Evolutionary conservation across 495 filamentous ascomycete species (phyloP), one percentile per base, ranked within the genome.

Genomic region (Lophiotrema nucula): DNA sequence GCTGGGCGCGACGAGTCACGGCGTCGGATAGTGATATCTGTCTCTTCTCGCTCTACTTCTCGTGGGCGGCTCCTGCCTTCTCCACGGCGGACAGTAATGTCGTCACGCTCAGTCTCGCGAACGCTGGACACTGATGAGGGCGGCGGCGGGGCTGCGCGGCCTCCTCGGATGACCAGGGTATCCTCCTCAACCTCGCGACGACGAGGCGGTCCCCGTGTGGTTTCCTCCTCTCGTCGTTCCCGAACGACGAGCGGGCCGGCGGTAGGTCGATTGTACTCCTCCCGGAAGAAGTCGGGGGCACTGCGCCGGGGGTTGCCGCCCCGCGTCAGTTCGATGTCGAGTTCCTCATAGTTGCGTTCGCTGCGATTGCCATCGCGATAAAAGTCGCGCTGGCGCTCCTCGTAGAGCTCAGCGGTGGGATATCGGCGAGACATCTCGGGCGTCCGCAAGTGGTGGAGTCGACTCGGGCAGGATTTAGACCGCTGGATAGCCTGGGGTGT

Each of bases 281-380:
- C 79, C 47, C 75, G 73, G 13, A 83, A 64, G 61, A 83, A 83
- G 11, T 81, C 79, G 27, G 78, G 79, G n/a, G 72, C 66, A 23
- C 68, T 62, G 13, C 70, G 72, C 43, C 57, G 59, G 50, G 48
- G 66, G 58, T 65, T 56, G 15, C 53, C 37, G 6, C 11, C 10
- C n/a, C 46, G 57, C 16, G 31, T 37, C 35, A 72, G 58, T 38
- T 73, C 70, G 48, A 73, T 28, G 55, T 74, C 71, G 22, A 75
- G 53, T 6, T 75, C 70, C 12, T 73, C 69, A 55, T 72, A 69
- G 53, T 64, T 59, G 16, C 64, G 66, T 12, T 65, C 65, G 28
- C 58, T 62, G 45, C 70, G 65, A 46, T 45, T 46, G 50, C 59
- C 61, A 49, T 67, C 58, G 64, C 68, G 58, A 49, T 76, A 75